A percentile compares a stretch with the other conserved stretches of the same genome.
These are phyloP conservation scores for Cucurbita argyrosperma DNA, from an alignment of 306 rosid species.

Conservation along the genomic window DNA sequence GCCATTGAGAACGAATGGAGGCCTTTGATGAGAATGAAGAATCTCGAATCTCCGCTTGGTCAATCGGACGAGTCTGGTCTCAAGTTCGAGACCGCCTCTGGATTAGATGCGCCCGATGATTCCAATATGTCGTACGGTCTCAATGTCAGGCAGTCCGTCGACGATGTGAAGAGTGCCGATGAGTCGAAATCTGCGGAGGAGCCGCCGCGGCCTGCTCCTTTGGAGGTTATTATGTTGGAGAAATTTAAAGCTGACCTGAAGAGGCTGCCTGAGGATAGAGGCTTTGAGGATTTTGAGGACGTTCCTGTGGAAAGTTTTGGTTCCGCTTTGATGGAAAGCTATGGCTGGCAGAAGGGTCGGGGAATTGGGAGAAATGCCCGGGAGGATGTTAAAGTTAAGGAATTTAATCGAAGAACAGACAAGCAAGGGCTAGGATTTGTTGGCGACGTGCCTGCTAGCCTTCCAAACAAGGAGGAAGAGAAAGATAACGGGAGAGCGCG, in stretches of 20 bases:
- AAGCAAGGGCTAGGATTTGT: constrained; percentile 71
- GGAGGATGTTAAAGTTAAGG: constrained; percentile 48
- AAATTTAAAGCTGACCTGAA: constrained; percentile 41
- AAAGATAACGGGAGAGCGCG: not conserved
- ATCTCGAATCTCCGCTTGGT: constrained; percentile 17
- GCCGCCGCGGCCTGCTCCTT: not conserved
- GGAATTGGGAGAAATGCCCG: constrained; percentile 68
- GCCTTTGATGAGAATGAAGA: constrained; percentile 24
- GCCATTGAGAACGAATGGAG: constrained; percentile 22
- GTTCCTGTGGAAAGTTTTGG: constrained; percentile 70
- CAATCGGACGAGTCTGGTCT: constrained; percentile 17
- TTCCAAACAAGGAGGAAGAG: not conserved
- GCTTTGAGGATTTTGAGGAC: constrained; percentile 53
- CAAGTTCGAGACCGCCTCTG: constrained; percentile 19
- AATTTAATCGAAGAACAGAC: constrained; percentile 32
- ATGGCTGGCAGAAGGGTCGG: constrained; percentile 74
- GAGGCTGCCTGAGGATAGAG: constrained; percentile 48
- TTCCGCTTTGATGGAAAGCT: constrained; percentile 64
- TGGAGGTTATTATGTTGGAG: constrained; percentile 24
- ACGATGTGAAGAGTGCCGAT: not conserved
- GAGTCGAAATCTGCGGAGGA: not conserved
- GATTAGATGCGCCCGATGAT: constrained; percentile 7
- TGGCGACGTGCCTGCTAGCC: constrained; percentile 4
- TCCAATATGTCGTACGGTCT: constrained; percentile 42
- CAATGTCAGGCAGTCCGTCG: constrained; percentile 21